Evolutionary conservation across 768 basidiomycete species (phyloP).

Genomic region (Podaxis rugospora): DNA sequence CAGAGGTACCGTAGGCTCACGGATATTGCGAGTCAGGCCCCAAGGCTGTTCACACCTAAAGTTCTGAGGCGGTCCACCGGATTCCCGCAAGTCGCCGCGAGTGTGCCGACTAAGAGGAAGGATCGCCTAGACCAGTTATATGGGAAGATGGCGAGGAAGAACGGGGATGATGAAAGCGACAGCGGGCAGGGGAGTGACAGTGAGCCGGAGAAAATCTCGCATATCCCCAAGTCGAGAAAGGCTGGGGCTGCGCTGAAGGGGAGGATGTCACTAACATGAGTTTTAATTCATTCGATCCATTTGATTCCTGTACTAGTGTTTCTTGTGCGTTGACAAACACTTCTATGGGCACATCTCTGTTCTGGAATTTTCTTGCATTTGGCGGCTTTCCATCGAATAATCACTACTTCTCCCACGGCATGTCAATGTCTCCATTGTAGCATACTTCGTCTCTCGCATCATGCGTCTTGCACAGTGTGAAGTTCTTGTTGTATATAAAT

Average conservation of each 20-base stretch:
- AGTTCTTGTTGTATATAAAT: too few species aligned
- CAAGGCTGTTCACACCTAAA: slow-evolving; percentile 24
- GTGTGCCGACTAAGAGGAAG: slow-evolving; percentile 19
- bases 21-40: slow-evolving; percentile 42
- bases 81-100: slow-evolving; percentile 24
- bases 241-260: slow-evolving; percentile 36
- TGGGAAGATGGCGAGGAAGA: slow-evolving; percentile 29
- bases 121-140: slow-evolving; percentile 33
- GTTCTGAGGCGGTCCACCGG: slow-evolving; percentile 13
- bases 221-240: slow-evolving; percentile 55
- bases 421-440: neutral
- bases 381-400: neutral
- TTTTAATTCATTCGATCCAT: neutral
- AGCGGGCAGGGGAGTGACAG: slow-evolving; percentile 43
- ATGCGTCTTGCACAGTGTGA: neutral
- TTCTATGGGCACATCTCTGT: neutral
- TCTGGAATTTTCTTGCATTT: neutral
- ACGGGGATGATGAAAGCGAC: slow-evolving; percentile 35
- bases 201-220: slow-evolving; percentile 32
- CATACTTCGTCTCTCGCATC: neutral
- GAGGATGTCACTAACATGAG: neutral
- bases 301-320: too few species aligned
- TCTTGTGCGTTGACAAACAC: too few species aligned
- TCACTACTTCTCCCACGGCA: neutral
- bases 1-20: slow-evolving; percentile 39